These are phyloP conservation scores for Patellifolia procumbens DNA, from an alignment of 179 eudicot genomes.

Conservation along the genomic window DNA sequence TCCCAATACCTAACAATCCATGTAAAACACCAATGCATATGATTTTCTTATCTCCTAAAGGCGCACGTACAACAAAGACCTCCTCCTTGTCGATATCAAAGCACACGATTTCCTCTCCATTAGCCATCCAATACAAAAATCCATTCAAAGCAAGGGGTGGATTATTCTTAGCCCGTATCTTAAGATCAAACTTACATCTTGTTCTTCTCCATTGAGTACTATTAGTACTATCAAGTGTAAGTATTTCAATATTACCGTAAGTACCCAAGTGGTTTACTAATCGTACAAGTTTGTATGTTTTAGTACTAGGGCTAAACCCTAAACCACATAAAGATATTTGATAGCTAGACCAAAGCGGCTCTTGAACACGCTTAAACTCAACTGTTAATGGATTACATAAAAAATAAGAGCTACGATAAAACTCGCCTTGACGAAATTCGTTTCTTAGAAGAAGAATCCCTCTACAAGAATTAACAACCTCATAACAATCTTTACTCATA, in stretches of 20 bases:
- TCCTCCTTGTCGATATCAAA: conserved; percentile 25
- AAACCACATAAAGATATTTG: not conserved
- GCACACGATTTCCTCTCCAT: not conserved
- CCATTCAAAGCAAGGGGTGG: conserved; percentile 7
- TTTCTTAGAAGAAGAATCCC: conserved; percentile 19
- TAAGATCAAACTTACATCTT: no score
- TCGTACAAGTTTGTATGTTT: conserved; percentile 7
- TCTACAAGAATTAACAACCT: conserved; percentile 20
- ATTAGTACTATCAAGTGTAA: not conserved
- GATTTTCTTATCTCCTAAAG: not conserved
- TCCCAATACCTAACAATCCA: conserved; percentile 8
- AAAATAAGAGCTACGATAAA: not conserved
- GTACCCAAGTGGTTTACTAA: no score
- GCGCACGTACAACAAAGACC: not conserved
- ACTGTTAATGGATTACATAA: conserved; percentile 20
- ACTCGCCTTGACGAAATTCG: no score
- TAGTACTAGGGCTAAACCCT: conserved; percentile 17
- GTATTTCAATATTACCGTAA: not conserved
- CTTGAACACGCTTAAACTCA: not conserved
- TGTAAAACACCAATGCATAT: not conserved
- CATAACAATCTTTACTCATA: not conserved
- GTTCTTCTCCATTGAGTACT: not conserved
- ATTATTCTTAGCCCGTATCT: not conserved
- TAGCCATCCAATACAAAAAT: conserved; percentile 9
- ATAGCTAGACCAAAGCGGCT: not conserved